phyloP scores from a whole-genome alignment of 768 basidiomycete genomes.

The Agaricus subrufescens region DNA sequence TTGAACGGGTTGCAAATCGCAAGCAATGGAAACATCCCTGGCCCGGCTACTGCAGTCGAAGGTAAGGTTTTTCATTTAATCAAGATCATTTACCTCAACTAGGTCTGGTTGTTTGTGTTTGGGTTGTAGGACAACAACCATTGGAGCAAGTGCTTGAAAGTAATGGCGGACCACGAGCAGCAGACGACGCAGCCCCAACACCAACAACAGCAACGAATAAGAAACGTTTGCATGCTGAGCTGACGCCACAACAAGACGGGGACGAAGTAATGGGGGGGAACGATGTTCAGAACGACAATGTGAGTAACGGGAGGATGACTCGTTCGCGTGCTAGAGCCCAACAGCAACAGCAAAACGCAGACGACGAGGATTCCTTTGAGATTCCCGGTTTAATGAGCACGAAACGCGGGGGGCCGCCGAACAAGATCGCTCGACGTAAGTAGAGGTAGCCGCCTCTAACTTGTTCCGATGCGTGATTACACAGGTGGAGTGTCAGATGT shows the following conservation, averaged over 20 bases:
- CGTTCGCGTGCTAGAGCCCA: constrained; percentile 9
- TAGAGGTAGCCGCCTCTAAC: background rate
- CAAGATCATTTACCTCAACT: background rate
- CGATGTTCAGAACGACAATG: constrained; percentile 1
- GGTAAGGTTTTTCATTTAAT: background rate
- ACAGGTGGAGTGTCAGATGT: background rate
- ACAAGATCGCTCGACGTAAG: constrained; percentile 9
- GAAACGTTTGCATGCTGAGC: constrained; percentile 39
- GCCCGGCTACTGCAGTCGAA: constrained; percentile 23
- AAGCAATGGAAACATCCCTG: constrained; percentile 10
- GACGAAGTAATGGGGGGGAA: constrained; percentile 1
- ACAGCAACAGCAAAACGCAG: constrained; percentile 3
- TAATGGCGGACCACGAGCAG: background rate
- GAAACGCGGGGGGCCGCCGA: constrained; percentile 7
- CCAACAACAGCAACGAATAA: constrained; percentile 20
- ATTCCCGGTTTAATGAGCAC: constrained; percentile 8
- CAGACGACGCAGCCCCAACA: constrained; percentile 13
- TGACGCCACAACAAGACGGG: constrained; percentile 41
- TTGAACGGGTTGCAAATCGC: constrained; percentile 24
- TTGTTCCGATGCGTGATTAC: background rate
- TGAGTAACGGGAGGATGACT: constrained; percentile 7
- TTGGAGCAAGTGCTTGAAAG: constrained; percentile 47
- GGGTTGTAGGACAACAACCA: constrained; percentile 41
- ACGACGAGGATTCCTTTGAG: constrained; percentile 9
- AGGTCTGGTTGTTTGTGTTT: background rate